Evolutionary conservation across 192 early-diverging fungal species (phyloP).

Genomic region (Pilaira anomala): DNA sequence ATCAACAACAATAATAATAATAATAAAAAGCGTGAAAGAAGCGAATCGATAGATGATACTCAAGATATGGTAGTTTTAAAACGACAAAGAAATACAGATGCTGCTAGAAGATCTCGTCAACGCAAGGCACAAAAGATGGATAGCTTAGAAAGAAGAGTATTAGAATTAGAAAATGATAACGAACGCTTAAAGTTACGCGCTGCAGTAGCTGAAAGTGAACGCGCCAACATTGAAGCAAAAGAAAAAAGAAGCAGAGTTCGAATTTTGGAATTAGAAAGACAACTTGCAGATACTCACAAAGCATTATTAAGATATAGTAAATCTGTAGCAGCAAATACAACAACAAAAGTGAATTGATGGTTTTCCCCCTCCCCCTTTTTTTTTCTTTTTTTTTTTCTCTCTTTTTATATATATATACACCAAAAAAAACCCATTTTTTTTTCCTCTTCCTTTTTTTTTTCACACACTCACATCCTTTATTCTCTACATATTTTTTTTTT

Average conservation of each 20-base stretch:
- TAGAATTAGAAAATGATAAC: constrained; percentile 72
- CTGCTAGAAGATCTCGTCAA: constrained; percentile 85
- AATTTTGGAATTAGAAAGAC: constrained; percentile 40
- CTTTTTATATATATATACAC: background rate
- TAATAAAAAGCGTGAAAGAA: constrained; percentile 11
- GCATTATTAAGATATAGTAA: constrained; percentile 19
- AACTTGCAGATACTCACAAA: constrained; percentile 44
- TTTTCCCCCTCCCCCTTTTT: background rate
- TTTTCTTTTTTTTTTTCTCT: background rate
- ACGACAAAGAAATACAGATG: constrained; percentile 69
- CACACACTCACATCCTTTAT: too few relatives aligned
- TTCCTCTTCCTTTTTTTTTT: background rate
- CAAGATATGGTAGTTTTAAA: constrained; percentile 4
- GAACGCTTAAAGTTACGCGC: constrained; percentile 51
- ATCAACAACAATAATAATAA: background rate
- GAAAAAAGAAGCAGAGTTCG: constrained; percentile 37
- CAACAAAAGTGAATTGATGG: background rate
- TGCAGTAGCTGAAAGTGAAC: constrained; percentile 47
- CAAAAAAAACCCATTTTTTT: background rate
- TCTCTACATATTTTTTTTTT: too few relatives aligned
- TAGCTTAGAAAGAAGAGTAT: constrained; percentile 70
- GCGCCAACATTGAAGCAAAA: constrained; percentile 31
- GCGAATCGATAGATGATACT: constrained; percentile 1
- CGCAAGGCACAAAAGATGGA: constrained; percentile 75
- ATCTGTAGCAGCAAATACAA: constrained; percentile 4